Percentiles rank a stretch among this genome's conserved stretches.
phyloP scores from a whole-genome alignment of 2,329 filamentous ascomycete genomes.

The Fusarium beomiforme region DNA sequence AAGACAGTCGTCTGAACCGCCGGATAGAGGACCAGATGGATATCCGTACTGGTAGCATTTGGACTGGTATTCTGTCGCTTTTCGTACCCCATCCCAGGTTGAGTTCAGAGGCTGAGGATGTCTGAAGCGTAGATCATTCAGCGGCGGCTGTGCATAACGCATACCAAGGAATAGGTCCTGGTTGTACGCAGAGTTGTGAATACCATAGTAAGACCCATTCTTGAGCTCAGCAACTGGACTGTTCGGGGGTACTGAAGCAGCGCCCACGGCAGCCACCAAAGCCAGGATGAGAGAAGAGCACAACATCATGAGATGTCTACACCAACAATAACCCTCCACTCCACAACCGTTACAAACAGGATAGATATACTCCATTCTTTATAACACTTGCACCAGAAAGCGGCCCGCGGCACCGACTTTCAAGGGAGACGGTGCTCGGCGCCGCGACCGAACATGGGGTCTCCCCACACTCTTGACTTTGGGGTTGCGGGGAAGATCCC shows the following conservation, averaged over 20 bases:
- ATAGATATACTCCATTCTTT: not conserved
- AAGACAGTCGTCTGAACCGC: conserved; percentile 28
- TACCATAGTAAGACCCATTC: conserved; percentile 31
- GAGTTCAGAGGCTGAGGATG: conserved; percentile 20
- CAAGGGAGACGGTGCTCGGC: conserved; percentile 2
- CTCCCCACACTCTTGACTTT: conserved; percentile 12
- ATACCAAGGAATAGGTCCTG: conserved; percentile 31
- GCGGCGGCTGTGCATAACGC: conserved; percentile 26
- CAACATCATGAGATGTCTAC: not conserved
- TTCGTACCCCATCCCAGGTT: conserved; percentile 16
- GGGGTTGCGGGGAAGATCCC: conserved; percentile 17
- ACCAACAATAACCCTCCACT: not conserved
- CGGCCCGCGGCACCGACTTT: conserved; percentile 17
- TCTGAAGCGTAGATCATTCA: conserved; percentile 24
- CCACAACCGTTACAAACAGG: rapidly evolving
- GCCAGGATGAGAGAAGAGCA: not conserved
- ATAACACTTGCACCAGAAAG: not conserved
- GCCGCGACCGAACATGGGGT: conserved; percentile 16
- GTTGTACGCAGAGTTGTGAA: conserved; percentile 5
- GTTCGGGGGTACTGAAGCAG: not conserved
- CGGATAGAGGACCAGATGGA: conserved; percentile 2
- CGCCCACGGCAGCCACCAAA: not conserved
- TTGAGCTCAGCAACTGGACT: conserved; percentile 4
- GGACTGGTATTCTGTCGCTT: conserved; percentile 25
- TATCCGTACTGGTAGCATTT: conserved; percentile 27